phyloP scores from a whole-genome alignment of 345 rosid species.

The Abelmoschus esculentus region DNA sequence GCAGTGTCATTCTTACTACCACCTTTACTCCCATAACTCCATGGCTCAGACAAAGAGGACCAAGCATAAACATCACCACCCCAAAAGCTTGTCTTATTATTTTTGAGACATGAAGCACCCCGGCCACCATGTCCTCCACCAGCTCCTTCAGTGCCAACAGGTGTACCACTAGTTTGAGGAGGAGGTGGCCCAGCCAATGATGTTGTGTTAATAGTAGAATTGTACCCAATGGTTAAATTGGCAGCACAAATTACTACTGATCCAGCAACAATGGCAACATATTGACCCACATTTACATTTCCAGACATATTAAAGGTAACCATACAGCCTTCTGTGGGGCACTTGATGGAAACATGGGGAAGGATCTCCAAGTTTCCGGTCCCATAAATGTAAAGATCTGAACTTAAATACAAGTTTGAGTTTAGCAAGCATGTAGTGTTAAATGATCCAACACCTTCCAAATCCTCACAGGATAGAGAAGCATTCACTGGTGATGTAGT shows the following conservation, averaged over 20 bases:
- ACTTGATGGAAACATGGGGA: conserved; percentile 55
- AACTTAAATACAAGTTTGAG: conserved; percentile 53
- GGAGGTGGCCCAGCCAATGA: conserved; percentile 81
- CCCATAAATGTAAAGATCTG: conserved; percentile 59
- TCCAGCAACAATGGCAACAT: conserved; percentile 61
- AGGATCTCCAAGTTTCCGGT: conserved; percentile 69
- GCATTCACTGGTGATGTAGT: conserved; percentile 15
- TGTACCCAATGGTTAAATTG: conserved; percentile 53
- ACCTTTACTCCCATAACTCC: conserved; percentile 95
- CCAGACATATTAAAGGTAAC: conserved; percentile 70
- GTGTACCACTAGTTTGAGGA: conserved; percentile 96
- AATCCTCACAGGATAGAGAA: conserved; percentile 56
- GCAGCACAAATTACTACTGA: conserved; percentile 55
- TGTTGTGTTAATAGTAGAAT: conserved; percentile 68
- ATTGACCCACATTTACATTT: conserved; percentile 55
- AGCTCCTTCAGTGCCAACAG: conserved; percentile 71
- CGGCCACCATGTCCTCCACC: conserved; percentile 99
- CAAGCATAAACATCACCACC: conserved; percentile 97
- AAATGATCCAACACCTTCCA: conserved; percentile 83
- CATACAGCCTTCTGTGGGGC: conserved; percentile 64
- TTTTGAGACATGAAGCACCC: conserved; percentile 82
- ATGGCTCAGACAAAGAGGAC: conserved; percentile 73
- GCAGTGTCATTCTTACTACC: conserved; percentile 33
- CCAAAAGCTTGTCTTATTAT: conserved; percentile 61
- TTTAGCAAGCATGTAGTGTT: conserved; percentile 75